Evolutionary conservation across 192 early-diverging fungal genomes (phyloP), one percentile per base, ranked within the genome.

Genomic region (Chytriomyces sp.): DNA sequence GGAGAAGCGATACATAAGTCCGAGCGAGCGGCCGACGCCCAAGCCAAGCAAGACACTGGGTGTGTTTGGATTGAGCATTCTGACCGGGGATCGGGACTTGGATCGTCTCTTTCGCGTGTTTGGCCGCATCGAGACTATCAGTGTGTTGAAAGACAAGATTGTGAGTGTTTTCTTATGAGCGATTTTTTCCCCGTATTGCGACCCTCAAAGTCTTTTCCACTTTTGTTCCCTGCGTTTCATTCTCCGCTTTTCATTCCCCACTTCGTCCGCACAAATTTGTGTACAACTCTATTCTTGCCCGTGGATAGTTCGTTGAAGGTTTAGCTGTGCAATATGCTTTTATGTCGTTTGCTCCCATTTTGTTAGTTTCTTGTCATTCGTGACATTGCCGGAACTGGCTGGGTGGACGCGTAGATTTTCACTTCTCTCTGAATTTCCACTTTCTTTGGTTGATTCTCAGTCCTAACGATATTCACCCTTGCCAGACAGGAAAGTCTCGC

Each of bases 31-130:
- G 33, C 44, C 30, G 37, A 25, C 28, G 14, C 73, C 81, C 5
- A 26, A 28, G n/a, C 78, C 78, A 5, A 59, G 52, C 65, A 84
- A 82, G 31, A 88, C 91, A 39, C 75, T 92, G 39, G 90, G 90
- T 56, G 90, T 91, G 7, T 92, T 92, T 78, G 89, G 88, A 22
- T 75, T 92, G 56, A 88, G 83, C 70, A 76, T 88, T 36, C 67
- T 77, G 39, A 92, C 90, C 1, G 65, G 62, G 17, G 86, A 88
- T 60, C 64, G 66, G 12, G 90, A 92, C 70, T 75, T 92, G 73
- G 81, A 91, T 62, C 68, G 70, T 22, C 49, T 79, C 7, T 91
- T 91, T 73, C 75, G 77, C 22, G 67, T 81, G 39, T 88, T 78
- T 80, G 90, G 90, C 26, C 30, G 58, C 32, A 72, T 90, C 41